phyloP scores from a whole-genome alignment of 768 basidiomycete genomes.

The Phylloporus scabripes region DNA sequence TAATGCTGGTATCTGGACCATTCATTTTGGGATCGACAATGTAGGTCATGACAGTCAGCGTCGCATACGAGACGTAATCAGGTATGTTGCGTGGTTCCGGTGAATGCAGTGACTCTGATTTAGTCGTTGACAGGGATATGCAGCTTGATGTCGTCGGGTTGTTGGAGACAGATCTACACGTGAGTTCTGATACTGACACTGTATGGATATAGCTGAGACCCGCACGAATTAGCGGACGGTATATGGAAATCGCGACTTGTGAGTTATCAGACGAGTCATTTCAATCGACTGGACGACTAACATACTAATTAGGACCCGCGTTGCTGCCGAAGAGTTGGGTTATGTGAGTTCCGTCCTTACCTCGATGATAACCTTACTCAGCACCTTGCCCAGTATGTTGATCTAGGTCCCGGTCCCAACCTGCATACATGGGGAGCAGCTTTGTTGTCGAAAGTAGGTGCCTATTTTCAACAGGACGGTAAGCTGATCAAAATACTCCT shows the following conservation, averaged over 20 bases:
- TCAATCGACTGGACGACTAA: background rate
- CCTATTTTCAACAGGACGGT: background rate
- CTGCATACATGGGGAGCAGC: slow-evolving; percentile 87
- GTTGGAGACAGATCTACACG: slow-evolving; percentile 81
- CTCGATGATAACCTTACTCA: slow-evolving; percentile 2
- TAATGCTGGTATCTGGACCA: slow-evolving; percentile 84
- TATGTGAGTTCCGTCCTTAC: slow-evolving; percentile 50
- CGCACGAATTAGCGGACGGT: slow-evolving; percentile 47
- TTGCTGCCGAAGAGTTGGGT: slow-evolving; percentile 70
- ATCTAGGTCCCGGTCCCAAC: slow-evolving; percentile 84
- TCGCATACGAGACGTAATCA: slow-evolving; percentile 45
- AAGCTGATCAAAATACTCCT: background rate
- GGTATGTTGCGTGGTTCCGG: slow-evolving; percentile 39
- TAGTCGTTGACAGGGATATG: slow-evolving; percentile 51
- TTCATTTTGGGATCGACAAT: slow-evolving; percentile 73
- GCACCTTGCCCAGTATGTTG: slow-evolving; percentile 58
- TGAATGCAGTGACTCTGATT: background rate
- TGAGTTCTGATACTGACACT: slow-evolving; percentile 33
- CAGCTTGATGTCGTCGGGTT: slow-evolving; percentile 81
- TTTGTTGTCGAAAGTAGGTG: slow-evolving; percentile 65
- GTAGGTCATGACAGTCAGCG: slow-evolving; percentile 32
- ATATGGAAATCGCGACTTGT: slow-evolving; percentile 86
- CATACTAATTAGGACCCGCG: slow-evolving; percentile 51
- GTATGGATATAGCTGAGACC: background rate
- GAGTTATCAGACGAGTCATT: slow-evolving; percentile 14